These are phyloP conservation scores for Porogramme epimiltina DNA, from an alignment of 1,284 basidiomycete species.

Conservation along the genomic window DNA sequence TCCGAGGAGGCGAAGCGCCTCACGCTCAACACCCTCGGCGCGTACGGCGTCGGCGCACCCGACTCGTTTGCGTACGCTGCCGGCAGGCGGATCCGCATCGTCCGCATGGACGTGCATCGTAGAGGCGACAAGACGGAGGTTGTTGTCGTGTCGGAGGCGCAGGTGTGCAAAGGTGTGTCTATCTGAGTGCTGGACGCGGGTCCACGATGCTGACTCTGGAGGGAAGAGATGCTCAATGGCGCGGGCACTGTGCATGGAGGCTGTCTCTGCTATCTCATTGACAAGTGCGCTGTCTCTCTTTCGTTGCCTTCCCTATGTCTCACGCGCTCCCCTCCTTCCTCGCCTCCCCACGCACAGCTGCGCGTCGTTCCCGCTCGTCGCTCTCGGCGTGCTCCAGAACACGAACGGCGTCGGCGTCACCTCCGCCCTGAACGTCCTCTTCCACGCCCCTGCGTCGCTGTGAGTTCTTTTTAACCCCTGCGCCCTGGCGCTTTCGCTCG, in stretches of 20 bases:
- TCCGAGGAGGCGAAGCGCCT: conserved; percentile 63
- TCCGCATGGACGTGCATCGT: conserved; percentile 53
- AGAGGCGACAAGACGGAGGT: conserved; percentile 54
- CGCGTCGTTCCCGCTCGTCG: conserved; percentile 65
- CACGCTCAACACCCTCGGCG: conserved; percentile 62
- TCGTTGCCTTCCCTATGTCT: not conserved
- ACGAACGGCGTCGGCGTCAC: conserved; percentile 75
- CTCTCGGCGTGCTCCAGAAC: conserved; percentile 56
- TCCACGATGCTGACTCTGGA: not conserved
- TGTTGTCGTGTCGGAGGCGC: conserved; percentile 54
- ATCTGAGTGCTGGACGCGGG: not conserved
- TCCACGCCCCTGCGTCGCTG: conserved; percentile 66
- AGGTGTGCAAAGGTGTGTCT: conserved; percentile 55
- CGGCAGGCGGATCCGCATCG: conserved; percentile 58
- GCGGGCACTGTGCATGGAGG: conserved; percentile 74
- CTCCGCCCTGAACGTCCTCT: conserved; percentile 65
- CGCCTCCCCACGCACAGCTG: conserved; percentile 41
- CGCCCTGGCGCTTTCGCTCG: no score
- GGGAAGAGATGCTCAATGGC: conserved; percentile 68
- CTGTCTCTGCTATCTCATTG: conserved; percentile 69
- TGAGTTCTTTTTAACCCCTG: conserved; percentile 33
- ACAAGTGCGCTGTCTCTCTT: conserved; percentile 49
- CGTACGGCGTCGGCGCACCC: conserved; percentile 64
- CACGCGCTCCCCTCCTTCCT: not conserved
- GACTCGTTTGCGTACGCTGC: conserved; percentile 61